A percentile compares a stretch with the other conserved stretches of the same genome.
Conservation (phyloP, 2,329 filamentous ascomycete genomes). For the Colletotrichum magnum region DNA sequence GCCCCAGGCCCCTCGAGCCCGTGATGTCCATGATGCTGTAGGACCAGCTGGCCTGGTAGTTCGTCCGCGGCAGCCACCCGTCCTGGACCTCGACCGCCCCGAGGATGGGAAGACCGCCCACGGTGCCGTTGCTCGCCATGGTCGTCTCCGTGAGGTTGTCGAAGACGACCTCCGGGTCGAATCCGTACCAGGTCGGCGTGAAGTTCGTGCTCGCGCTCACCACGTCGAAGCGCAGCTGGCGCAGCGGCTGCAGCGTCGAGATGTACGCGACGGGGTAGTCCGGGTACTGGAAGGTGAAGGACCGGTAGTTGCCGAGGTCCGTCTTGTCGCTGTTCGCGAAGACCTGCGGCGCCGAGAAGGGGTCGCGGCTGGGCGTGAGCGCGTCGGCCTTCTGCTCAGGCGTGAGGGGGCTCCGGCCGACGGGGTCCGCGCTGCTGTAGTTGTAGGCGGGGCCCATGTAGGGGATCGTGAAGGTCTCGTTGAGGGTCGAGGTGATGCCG, state of each 20-base stretch:
- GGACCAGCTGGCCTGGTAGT: conserved; percentile 22
- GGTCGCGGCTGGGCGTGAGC: conserved; percentile 2
- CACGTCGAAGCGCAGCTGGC: conserved; percentile 20
- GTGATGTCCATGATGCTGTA: conserved; percentile 27
- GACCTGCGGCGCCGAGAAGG: conserved; percentile 27
- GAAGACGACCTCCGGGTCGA: conserved; percentile 8
- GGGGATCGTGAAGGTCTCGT: conserved; percentile 52
- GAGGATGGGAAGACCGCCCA: conserved; percentile 6
- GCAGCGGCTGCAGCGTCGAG: conserved; percentile 15
- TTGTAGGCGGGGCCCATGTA: conserved; percentile 57
- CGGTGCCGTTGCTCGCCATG: conserved; percentile 3
- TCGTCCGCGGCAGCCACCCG: conserved; percentile 22
- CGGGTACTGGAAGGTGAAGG: conserved; percentile 16
- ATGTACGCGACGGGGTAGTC: conserved; percentile 28
- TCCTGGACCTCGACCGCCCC: conserved; percentile 7
- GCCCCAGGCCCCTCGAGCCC: not conserved
- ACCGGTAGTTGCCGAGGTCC: conserved; percentile 19
- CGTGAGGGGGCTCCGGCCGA: conserved; percentile 39
- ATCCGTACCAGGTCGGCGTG: conserved; percentile 26
- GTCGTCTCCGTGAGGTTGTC: conserved; percentile 22
- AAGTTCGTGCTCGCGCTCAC: conserved; percentile 30
- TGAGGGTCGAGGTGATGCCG: conserved; percentile 52
- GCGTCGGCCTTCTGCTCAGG: conserved; percentile 1
- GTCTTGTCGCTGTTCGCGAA: conserved; percentile 15
- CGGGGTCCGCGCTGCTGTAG: conserved; percentile 51